These are phyloP conservation scores for Gnetum montanum DNA, from an alignment of 75 land plant genomes.

Conservation along the genomic window DNA sequence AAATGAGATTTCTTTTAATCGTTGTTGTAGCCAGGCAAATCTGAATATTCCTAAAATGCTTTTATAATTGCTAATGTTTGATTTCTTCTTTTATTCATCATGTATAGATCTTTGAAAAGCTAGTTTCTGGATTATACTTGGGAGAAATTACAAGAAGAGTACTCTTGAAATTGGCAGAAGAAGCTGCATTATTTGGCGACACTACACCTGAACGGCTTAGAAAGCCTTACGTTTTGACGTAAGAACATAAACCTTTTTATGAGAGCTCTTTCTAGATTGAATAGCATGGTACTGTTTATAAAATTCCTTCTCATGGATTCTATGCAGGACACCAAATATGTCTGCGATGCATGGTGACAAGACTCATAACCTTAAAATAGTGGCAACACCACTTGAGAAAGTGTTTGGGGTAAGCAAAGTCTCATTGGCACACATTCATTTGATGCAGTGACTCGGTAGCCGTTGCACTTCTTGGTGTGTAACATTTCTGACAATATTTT, in stretches of 20 bases:
- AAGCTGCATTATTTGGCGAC: slow-evolving; percentile 27
- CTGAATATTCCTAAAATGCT: too few species aligned
- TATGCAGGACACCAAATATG: slow-evolving; percentile 62
- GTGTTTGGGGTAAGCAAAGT: slow-evolving; percentile 33
- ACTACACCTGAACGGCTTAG: slow-evolving; percentile 18
- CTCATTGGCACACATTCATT: not conserved
- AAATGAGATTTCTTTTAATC: slow-evolving; percentile 10
- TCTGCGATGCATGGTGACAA: slow-evolving; percentile 73
- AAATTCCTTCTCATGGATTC: too few species aligned
- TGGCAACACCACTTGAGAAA: slow-evolving; percentile 28
- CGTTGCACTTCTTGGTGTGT: too few species aligned
- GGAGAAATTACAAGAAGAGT: slow-evolving; percentile 41
- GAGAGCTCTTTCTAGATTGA: too few species aligned
- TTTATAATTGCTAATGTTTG: too few species aligned
- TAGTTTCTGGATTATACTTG: slow-evolving; percentile 49
- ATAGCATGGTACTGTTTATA: too few species aligned
- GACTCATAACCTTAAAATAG: slow-evolving; percentile 28
- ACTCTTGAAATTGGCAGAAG: slow-evolving; percentile 32
- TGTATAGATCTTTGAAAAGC: slow-evolving; percentile 38
- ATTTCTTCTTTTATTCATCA: not conserved
- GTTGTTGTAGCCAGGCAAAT: too few species aligned
- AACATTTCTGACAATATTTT: too few species aligned
- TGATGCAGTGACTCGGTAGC: too few species aligned
- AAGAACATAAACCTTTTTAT: too few species aligned
- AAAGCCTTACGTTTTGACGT: slow-evolving; percentile 25